These are phyloP conservation scores for Termitomyces sp. DNA, from an alignment of 768 basidiomycete species.

Conservation along the genomic window DNA sequence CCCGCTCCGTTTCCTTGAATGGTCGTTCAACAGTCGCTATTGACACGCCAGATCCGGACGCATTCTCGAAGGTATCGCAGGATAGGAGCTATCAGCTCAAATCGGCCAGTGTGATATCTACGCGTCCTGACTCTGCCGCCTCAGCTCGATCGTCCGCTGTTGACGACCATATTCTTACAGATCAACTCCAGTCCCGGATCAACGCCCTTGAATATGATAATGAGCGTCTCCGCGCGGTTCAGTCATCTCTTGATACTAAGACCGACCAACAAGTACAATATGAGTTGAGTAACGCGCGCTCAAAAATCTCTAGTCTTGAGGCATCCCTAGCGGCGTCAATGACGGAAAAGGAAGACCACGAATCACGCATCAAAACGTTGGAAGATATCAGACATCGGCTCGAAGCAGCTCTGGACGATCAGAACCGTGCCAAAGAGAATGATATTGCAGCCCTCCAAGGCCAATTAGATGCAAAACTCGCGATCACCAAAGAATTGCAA, in stretches of 20 bases:
- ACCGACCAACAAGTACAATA: conserved; percentile 34
- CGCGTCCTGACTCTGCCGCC: conserved; percentile 35
- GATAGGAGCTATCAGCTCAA: conserved; percentile 36
- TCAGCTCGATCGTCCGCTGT: conserved; percentile 25
- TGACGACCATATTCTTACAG: conserved; percentile 31
- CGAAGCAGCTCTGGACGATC: conserved; percentile 37
- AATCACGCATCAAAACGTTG: conserved; percentile 38
- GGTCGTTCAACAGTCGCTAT: conserved; percentile 16
- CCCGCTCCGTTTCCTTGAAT: conserved; percentile 32
- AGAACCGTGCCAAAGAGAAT: conserved; percentile 37
- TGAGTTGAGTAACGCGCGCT: conserved; percentile 38
- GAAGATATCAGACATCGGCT: conserved; percentile 36
- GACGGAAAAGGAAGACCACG: conserved; percentile 36
- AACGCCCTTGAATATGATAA: conserved; percentile 70
- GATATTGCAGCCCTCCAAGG: conserved; percentile 24
- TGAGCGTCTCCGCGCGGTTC: conserved; percentile 40
- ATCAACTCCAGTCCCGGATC: conserved; percentile 43
- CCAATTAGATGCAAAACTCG: conserved; percentile 33
- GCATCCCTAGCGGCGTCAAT: conserved; percentile 34
- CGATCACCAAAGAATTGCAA: conserved; percentile 42
- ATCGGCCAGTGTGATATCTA: conserved; percentile 19
- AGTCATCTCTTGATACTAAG: conserved; percentile 26
- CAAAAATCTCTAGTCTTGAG: conserved; percentile 37
- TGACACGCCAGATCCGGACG: conserved; percentile 27
- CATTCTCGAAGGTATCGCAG: conserved; percentile 23